Evolutionary conservation across 2,329 filamentous ascomycete genomes (phyloP), one percentile per base, ranked within the genome.

Genomic region (Neonectria ditissima): DNA sequence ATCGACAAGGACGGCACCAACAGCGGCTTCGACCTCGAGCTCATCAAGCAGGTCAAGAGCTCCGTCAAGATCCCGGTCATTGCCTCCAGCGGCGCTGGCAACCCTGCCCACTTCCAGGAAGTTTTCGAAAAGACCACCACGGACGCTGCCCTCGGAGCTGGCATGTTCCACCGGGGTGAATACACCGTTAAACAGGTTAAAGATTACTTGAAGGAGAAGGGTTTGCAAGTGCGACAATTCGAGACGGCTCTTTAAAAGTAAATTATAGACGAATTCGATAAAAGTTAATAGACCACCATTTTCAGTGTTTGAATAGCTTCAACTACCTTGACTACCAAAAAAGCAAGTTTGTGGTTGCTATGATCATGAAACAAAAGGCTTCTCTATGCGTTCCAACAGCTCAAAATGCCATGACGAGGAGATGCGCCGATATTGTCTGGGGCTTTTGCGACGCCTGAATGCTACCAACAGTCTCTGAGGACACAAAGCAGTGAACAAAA

Each of bases 1-100:
- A 99, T 99, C 74, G 96, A 99, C 83, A 93, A 92, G 76, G 96
- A 99, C 78, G 96, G 96, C 57, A 96, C 92, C 60, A 97, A 97
- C 81, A 92, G 88, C 71, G 96, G 96, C 1, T 99, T 97, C 76
- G 96, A 99, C 79, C 84, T 97, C 10, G 96, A 98, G 82, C 85
- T 99, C 59, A 93, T 99, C 73, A 82, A 86, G 54, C 92, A 94
- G 76, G 95, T 98, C 63, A 99, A 99, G 81, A 82, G 77, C n/a
- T 89, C 92, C 18, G 87, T 97, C 67, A 91, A 86, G 75, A 97
- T 99, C 69, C 96, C 96, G 7, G 96, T 99, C 53, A 97, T 99
- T 80, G 94, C 96, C 14, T 96, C 92, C 28, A 97, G 93, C 76
- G 96, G 96, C 43, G 96, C 96, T 2, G 96, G 96, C 1, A 89